Evolutionary conservation across 2,329 filamentous ascomycete species (phyloP).

Genomic region (Fonsecaea erecta): DNA sequence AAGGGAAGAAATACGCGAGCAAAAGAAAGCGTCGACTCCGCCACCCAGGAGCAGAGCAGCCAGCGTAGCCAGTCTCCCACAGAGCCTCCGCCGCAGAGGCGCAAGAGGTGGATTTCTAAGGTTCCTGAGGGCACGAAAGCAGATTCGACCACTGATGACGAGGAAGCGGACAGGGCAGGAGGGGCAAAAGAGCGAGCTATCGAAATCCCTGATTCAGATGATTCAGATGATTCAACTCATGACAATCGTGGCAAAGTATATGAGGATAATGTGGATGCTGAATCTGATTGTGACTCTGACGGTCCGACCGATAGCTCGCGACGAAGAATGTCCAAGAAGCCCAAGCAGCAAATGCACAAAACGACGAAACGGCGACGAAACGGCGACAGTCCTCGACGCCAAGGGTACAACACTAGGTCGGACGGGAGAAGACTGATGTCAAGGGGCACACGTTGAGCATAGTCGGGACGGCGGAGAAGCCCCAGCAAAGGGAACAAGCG

Average conservation of each 20-base stretch:
- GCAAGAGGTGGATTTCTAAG: constrained; percentile 21
- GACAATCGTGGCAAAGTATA: constrained; percentile 20
- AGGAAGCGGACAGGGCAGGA: not conserved
- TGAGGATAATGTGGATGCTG: constrained; percentile 12
- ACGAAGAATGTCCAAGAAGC: not conserved
- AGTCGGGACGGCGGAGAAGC: not conserved
- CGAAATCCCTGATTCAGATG: constrained; percentile 27
- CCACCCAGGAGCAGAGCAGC: constrained; percentile 11
- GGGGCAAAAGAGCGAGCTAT: not conserved
- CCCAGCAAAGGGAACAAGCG: not conserved
- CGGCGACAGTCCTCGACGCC: too few relatives aligned
- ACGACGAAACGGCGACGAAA: too few relatives aligned
- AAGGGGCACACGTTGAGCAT: not conserved
- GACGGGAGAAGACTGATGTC: too few relatives aligned
- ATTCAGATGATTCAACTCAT: constrained; percentile 32
- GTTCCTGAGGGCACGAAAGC: constrained; percentile 2
- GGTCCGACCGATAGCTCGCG: not conserved
- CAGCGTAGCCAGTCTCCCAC: constrained; percentile 15
- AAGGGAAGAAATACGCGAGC: constrained; percentile 19
- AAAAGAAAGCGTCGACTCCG: constrained; percentile 8
- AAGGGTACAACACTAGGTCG: too few relatives aligned
- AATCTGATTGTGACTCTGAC: constrained; percentile 1
- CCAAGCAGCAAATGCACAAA: too few relatives aligned
- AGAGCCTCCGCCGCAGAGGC: constrained; percentile 14
- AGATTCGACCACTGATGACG: not conserved